Evolutionary conservation across 169 alveolate genomes (phyloP), one percentile per base, ranked within the genome.

Genomic region (Plasmodium gonderi): DNA sequence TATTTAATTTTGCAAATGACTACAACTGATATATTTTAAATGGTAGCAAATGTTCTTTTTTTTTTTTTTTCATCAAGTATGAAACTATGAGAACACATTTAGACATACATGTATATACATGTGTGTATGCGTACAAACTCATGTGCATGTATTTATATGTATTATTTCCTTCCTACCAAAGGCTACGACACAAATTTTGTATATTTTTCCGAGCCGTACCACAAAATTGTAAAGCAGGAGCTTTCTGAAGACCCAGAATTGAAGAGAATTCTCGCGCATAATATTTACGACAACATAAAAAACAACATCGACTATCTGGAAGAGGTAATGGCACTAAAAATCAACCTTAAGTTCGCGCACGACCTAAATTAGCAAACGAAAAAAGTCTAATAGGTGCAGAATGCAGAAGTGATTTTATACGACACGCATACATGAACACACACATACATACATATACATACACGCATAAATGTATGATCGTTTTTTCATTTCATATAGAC

Each of bases 151-250:
- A 74, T 74, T 74, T 74, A 23, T 47, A 74, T 74, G 26, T 17
- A 74, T 74, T 74, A 26, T 11, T 80, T 64, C 45, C 17, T n/a
- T 68, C 69, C 29, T 64, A 36, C 20, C 40, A 12, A 82, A 69
- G 77, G 81, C 36, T n/a, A 38, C 29, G 82, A 44, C 42, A 69
- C 36, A 11, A 31, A 74, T n/a, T 36, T 40, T 76, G 44, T 87
- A 40, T 65, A 31, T 67, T 87, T 87, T 54, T 75, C 89, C 47
- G 93, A 76, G 51, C 44, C 93, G 29, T 87, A 87, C 45, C 89
- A 87, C 64, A 51, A 87, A 87, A 76, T 87, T 65, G 78, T 82
- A 29, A 82, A 82, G 68, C 54, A 54, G 7, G 87, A 87, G 26
- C 77, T 36, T 76, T 40, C 17, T 74, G 33, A 74, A 23, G 79